Evolutionary conservation across 441 rosid genomes (phyloP).

Genomic region (Pelargonium australe): DNA sequence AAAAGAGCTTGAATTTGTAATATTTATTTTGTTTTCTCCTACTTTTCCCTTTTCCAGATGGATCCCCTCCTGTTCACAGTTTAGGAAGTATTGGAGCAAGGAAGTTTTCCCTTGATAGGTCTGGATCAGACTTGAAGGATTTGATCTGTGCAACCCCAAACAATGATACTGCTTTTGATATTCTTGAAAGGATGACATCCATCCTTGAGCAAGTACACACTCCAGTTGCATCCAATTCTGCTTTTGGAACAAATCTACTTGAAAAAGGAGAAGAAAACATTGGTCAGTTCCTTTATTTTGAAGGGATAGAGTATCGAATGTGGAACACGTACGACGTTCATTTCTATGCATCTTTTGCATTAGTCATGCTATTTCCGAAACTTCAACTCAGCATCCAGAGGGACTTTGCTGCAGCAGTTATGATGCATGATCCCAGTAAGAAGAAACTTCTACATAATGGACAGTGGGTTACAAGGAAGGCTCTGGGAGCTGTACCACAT

Average conservation of each 20-base stretch:
- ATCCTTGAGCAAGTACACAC: constrained; percentile 54
- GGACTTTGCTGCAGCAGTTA: constrained; percentile 85
- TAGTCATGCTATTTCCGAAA: no score
- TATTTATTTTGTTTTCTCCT: neutral
- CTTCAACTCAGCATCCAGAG: constrained; percentile 15
- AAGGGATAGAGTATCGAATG: constrained; percentile 82
- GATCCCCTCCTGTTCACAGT: constrained; percentile 63
- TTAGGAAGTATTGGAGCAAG: constrained; percentile 46
- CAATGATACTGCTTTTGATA: constrained; percentile 45
- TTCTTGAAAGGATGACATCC: constrained; percentile 68
- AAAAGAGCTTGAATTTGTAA: neutral
- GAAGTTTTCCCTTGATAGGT: constrained; percentile 68
- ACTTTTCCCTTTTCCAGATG: constrained; percentile 45
- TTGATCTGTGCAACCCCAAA: constrained; percentile 22
- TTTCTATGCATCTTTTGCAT: no score
- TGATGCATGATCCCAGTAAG: constrained; percentile 76
- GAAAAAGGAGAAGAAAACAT: constrained; percentile 83
- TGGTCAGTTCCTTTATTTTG: constrained; percentile 88
- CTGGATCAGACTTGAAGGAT: constrained; percentile 31
- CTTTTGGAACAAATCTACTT: constrained; percentile 78
- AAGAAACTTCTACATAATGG: constrained; percentile 56
- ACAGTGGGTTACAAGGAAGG: constrained; percentile 53
- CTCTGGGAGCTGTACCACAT: constrained; percentile 90
- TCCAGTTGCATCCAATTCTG: constrained; percentile 57
- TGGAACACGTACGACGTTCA: constrained; percentile 75